Conservation (phyloP, 1,139 yeast genomes). For the Zygosaccharomyces pseudobailii region DNA sequence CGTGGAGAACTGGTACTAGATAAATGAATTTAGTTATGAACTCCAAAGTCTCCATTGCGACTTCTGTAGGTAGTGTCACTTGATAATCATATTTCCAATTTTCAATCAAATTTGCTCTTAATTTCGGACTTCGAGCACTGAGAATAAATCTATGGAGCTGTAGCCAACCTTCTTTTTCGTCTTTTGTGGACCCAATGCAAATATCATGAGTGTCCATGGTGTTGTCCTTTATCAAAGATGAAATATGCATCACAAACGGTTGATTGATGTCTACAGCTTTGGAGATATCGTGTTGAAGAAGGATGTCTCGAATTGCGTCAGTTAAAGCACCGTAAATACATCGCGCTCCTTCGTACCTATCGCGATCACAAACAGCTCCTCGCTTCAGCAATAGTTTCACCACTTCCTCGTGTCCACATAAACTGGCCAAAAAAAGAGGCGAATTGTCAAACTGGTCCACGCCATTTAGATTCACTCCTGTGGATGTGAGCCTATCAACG, state of each 20-base stretch:
- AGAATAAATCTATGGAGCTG: slow-evolving; percentile 39
- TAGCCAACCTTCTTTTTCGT: slow-evolving; percentile 10
- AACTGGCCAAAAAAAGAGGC: slow-evolving; percentile 64
- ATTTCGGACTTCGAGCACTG: slow-evolving; percentile 35
- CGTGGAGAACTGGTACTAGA: slow-evolving; percentile 40
- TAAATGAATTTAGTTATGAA: slow-evolving; percentile 50
- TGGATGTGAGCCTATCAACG: slow-evolving; percentile 54
- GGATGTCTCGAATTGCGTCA: slow-evolving; percentile 54
- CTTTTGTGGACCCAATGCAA: slow-evolving; percentile 9
- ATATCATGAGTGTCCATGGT: slow-evolving; percentile 40
- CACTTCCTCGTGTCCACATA: slow-evolving; percentile 67
- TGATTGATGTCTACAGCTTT: slow-evolving; percentile 64
- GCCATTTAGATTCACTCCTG: slow-evolving; percentile 53
- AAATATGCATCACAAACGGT: slow-evolving; percentile 69
- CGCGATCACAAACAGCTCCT: slow-evolving; percentile 77
- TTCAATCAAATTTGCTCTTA: slow-evolving; percentile 22
- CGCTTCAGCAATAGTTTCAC: slow-evolving; percentile 55
- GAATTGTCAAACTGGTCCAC: slow-evolving; percentile 72
- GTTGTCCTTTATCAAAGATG: slow-evolving; percentile 43
- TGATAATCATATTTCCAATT: slow-evolving; percentile 20
- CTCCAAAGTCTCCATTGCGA: slow-evolving; percentile 18
- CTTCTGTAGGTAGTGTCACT: slow-evolving; percentile 18
- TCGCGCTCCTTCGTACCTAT: slow-evolving; percentile 74
- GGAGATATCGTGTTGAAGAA: slow-evolving; percentile 60
- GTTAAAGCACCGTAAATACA: slow-evolving; percentile 75